Evolutionary conservation across 2,329 filamentous ascomycete genomes (phyloP).

Genomic region (Emericellopsis cladophorae): DNA sequence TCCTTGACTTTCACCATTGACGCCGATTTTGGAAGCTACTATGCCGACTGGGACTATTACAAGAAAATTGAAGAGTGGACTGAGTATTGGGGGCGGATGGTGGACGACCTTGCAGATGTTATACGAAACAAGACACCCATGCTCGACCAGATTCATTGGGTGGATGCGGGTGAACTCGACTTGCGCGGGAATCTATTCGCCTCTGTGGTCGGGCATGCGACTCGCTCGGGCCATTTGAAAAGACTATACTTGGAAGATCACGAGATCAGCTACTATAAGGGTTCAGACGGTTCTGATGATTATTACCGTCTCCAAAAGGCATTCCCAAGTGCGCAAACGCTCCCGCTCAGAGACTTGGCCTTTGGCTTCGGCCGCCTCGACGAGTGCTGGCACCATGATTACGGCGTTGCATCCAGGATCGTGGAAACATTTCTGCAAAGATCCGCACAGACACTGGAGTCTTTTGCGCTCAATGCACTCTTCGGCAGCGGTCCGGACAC

Average conservation of each 20-base stretch:
- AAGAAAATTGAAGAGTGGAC: background rate
- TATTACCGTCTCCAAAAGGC: too few relatives aligned
- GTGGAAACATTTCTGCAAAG: background rate
- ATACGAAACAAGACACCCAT: background rate
- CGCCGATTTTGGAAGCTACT: background rate
- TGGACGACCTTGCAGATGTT: background rate
- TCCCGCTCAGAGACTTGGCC: background rate
- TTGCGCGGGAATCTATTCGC: background rate
- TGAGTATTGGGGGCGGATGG: background rate
- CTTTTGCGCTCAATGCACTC: background rate
- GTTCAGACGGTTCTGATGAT: too few relatives aligned
- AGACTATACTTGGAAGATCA: slow-evolving; percentile 1
- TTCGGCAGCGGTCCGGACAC: background rate
- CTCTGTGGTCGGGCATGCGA: background rate
- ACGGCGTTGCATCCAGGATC: background rate
- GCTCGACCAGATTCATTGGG: background rate
- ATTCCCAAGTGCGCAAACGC: background rate
- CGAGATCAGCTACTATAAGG: background rate
- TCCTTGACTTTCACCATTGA: slow-evolving; percentile 1
- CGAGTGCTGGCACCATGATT: too few relatives aligned
- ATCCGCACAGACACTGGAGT: background rate
- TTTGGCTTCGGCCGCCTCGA: background rate
- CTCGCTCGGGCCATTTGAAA: background rate
- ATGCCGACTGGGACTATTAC: background rate
- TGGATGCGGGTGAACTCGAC: background rate